Percentiles rank a stretch among this genome's conserved stretches.
Evolutionary conservation across 768 basidiomycete species (phyloP).

Genomic region (Coprinopsis marcescibilis): DNA sequence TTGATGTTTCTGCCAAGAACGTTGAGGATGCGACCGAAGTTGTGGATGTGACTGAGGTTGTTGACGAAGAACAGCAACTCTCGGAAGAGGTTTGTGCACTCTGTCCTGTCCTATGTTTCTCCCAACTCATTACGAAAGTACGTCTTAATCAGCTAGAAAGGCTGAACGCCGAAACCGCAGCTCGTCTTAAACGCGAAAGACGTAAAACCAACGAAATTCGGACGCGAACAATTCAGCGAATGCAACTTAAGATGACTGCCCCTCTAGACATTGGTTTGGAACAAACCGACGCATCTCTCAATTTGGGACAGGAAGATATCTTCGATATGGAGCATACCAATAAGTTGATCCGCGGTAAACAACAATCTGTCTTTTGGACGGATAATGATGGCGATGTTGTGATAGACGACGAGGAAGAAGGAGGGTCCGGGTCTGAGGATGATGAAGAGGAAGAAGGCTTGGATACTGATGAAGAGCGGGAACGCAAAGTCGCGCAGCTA

Average conservation of each 20-base stretch:
- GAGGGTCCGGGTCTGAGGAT: not conserved
- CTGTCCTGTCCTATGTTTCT: not conserved
- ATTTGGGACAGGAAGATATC: slow-evolving; percentile 76
- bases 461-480: slow-evolving; percentile 67
- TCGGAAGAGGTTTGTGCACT: slow-evolving; percentile 67
- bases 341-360: slow-evolving; percentile 31
- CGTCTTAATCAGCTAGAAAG: slow-evolving; percentile 65
- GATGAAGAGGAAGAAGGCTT: slow-evolving; percentile 30
- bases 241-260: slow-evolving; percentile 96
- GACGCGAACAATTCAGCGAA: slow-evolving; percentile 80
- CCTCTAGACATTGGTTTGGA: slow-evolving; percentile 95
- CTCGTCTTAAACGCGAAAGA: slow-evolving; percentile 72
- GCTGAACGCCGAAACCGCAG: slow-evolving; percentile 68
- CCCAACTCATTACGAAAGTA: slow-evolving; percentile 10
- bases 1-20: slow-evolving; percentile 75
- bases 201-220: slow-evolving; percentile 86
- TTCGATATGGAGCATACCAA: slow-evolving; percentile 77
- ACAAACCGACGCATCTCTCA: slow-evolving; percentile 67
- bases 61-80: slow-evolving; percentile 88
- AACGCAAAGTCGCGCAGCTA: slow-evolving; percentile 51
- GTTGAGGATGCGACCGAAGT: slow-evolving; percentile 72
- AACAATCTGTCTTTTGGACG: slow-evolving; percentile 29
- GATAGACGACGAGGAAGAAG: slow-evolving; percentile 34
- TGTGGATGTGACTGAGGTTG: slow-evolving; percentile 56
- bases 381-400: slow-evolving; percentile 39